Conservation (phyloP, 257 asterid genomes). For the Solanum paucissectum region DNA sequence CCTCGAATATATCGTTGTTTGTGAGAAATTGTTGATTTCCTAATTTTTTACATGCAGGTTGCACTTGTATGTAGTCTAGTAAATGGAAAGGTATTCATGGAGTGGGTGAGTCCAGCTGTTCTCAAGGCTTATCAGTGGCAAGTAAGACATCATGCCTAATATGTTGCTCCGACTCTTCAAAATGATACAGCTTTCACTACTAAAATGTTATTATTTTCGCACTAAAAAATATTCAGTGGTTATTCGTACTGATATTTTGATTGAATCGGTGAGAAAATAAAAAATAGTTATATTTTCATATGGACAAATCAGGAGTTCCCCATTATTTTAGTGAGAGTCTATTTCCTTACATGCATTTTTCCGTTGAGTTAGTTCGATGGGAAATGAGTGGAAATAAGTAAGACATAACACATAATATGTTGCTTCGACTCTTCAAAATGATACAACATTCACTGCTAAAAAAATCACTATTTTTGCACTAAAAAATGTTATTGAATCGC, state of each 20-base stretch:
- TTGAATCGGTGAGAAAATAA: not conserved
- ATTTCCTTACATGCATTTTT: too few species aligned
- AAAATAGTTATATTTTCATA: not conserved
- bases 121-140: conserved; percentile 94
- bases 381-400: conserved; percentile 20
- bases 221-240: too few species aligned
- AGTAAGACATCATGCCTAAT: conserved; percentile 20
- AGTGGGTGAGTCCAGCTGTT: conserved; percentile 97
- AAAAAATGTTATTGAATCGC: too few species aligned
- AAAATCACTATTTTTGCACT: not conserved
- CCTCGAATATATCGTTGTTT: too few species aligned
- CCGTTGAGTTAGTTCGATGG: not conserved
- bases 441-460: not conserved
- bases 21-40: not conserved
- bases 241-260: too few species aligned
- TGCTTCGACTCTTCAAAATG: not conserved
- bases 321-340: too few species aligned
- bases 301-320: too few species aligned
- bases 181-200: not conserved
- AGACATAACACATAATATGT: not conserved
- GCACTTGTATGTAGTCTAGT: conserved; percentile 75
- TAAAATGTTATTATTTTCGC: not conserved
- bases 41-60: conserved; percentile 49
- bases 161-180: not conserved
- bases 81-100: conserved; percentile 90